phyloP scores from a whole-genome alignment of 805 yeast genomes.

The Ogataea henricii region DNA sequence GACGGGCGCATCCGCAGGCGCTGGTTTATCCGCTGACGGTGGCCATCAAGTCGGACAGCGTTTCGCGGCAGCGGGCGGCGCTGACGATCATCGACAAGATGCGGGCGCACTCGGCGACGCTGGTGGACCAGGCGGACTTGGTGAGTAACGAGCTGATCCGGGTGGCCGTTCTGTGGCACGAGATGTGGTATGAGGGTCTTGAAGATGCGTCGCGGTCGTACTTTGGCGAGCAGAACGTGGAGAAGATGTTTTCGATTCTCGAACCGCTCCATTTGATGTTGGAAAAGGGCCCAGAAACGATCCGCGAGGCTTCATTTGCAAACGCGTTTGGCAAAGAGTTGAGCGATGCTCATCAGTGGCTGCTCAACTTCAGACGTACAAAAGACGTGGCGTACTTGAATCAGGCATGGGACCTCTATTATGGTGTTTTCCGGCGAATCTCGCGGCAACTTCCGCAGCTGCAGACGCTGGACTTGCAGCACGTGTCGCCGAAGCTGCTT shows the following conservation, averaged over 20 bases:
- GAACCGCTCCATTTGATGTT: slow-evolving; percentile 88
- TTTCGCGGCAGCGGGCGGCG: slow-evolving; percentile 89
- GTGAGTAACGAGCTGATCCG: slow-evolving; percentile 93
- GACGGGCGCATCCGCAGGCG: slow-evolving; percentile 97
- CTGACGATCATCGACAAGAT: slow-evolving; percentile 86
- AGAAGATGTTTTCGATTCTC: slow-evolving; percentile 87
- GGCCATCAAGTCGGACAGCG: slow-evolving; percentile 91
- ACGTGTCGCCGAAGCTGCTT: slow-evolving; percentile 87
- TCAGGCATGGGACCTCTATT: slow-evolving; percentile 98
- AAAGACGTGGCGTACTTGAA: slow-evolving; percentile 85
- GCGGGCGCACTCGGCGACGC: slow-evolving; percentile 79
- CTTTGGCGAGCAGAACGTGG: slow-evolving; percentile 93
- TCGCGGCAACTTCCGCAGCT: slow-evolving; percentile 86
- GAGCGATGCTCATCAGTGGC: slow-evolving; percentile 93
- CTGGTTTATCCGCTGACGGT: slow-evolving; percentile 93
- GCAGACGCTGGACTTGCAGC: slow-evolving; percentile 83
- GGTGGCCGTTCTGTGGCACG: slow-evolving; percentile 97
- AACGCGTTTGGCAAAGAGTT: slow-evolving; percentile 93
- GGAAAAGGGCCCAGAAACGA: slow-evolving; percentile 85
- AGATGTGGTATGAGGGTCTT: slow-evolving; percentile 95
- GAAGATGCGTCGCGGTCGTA: slow-evolving; percentile 94
- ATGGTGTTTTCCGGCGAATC: slow-evolving; percentile 88
- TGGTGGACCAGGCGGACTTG: slow-evolving; percentile 90
- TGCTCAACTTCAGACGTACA: slow-evolving; percentile 77
- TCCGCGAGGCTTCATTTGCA: slow-evolving; percentile 89